These are phyloP conservation scores for Trichophyton simii DNA, from an alignment of 2,329 filamentous ascomycete species.

Conservation along the genomic window DNA sequence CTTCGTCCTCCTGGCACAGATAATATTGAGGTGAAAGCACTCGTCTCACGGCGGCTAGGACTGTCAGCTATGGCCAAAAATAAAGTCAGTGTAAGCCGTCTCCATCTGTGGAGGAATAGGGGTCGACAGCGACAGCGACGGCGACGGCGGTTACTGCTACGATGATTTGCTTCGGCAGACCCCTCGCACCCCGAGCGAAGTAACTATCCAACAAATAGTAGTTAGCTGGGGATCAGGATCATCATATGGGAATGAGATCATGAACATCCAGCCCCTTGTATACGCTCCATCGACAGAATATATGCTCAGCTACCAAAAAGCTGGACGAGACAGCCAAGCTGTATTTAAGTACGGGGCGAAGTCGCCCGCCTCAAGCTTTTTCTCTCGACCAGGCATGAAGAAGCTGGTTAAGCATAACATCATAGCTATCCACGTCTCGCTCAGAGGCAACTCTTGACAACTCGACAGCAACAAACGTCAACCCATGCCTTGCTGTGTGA, in stretches of 20 bases:
- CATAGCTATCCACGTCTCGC: too few relatives aligned
- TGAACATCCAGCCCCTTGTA: background rate
- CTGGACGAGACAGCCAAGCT: background rate
- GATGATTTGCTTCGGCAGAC: background rate
- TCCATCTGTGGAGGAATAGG: too few relatives aligned
- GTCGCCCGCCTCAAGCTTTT: background rate
- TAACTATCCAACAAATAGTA: too few relatives aligned
- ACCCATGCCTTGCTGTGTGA: slow-evolving; percentile 50
- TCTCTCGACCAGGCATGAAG: background rate
- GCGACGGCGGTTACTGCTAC: background rate
- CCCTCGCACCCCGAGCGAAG: too few relatives aligned
- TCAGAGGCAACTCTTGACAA: background rate
- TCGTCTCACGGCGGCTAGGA: background rate
- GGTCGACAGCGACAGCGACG: too few relatives aligned
- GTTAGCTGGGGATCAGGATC: too few relatives aligned
- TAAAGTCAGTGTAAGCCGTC: too few relatives aligned
- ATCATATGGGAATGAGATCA: too few relatives aligned
- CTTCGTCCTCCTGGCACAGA: background rate
- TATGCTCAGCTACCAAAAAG: too few relatives aligned
- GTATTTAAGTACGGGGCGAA: background rate
- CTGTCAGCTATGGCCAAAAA: background rate
- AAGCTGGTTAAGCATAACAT: background rate
- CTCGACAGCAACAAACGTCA: background rate
- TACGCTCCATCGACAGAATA: background rate
- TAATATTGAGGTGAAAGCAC: background rate